Evolutionary conservation across 179 eudicot species (phyloP).

Genomic region (Monotropa hypopitys): DNA sequence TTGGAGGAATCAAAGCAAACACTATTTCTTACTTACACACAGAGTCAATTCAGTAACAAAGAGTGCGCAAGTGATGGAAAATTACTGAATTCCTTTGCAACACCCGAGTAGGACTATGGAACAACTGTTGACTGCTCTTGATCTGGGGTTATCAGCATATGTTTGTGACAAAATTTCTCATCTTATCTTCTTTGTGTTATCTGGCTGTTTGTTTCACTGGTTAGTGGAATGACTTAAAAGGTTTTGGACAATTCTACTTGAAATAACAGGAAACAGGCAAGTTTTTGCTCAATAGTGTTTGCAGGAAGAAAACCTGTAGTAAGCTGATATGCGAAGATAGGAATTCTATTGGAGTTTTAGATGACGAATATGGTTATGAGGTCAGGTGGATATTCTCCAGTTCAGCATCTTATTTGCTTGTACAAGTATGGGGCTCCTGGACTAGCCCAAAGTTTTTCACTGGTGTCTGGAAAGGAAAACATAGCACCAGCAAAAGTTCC

Average conservation of each 20-base stretch:
- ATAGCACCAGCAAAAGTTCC: not conserved
- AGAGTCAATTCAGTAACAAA: not conserved
- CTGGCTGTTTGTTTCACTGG: not conserved
- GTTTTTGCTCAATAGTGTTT: not conserved
- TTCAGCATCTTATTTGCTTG: not conserved
- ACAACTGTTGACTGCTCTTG: not conserved
- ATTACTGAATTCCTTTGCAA: not conserved
- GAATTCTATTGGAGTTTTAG: not conserved
- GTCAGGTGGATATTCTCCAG: not conserved
- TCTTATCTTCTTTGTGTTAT: not conserved
- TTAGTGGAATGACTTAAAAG: not conserved
- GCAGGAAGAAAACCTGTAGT: constrained; percentile 1
- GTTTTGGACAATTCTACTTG: not conserved
- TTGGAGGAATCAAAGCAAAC: not conserved
- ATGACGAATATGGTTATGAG: not conserved
- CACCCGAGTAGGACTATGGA: not conserved
- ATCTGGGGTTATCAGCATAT: not conserved
- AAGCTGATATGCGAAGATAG: not conserved
- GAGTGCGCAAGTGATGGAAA: not conserved
- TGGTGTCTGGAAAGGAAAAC: not conserved
- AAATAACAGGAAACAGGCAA: not conserved
- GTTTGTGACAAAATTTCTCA: not conserved
- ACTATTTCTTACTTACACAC: too few species aligned
- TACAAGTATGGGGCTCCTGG: not conserved
- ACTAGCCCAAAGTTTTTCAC: not conserved